Percentiles rank a stretch among this genome's conserved stretches.
These are phyloP conservation scores for Fusarium miscanthi DNA, from an alignment of 2,329 filamentous ascomycete genomes.

Conservation along the genomic window DNA sequence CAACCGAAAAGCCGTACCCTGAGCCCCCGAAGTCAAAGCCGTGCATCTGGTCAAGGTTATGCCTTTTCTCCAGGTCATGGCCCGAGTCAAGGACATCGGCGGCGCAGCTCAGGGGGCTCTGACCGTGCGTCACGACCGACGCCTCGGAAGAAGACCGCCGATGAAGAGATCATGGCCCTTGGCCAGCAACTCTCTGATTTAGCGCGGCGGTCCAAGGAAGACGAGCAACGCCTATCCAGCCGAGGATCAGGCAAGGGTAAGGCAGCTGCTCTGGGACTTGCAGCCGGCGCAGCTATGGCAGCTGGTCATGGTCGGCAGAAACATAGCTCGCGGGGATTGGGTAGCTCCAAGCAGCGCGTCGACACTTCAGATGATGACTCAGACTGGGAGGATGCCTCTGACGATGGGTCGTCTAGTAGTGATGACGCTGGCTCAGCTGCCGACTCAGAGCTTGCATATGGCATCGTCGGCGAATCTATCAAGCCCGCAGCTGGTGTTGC, in stretches of 20 bases:
- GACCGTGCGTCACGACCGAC: slow-evolving; percentile 27
- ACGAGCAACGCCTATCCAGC: slow-evolving; percentile 59
- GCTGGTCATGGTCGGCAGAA: slow-evolving; percentile 52
- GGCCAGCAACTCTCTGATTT: slow-evolving; percentile 66
- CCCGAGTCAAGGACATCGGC: slow-evolving; percentile 28
- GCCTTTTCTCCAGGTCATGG: slow-evolving; percentile 16
- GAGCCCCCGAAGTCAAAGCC: slow-evolving; percentile 42
- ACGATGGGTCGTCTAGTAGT: slow-evolving; percentile 56
- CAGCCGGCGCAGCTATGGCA: slow-evolving; percentile 55
- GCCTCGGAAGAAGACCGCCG: slow-evolving; percentile 55
- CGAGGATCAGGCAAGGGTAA: slow-evolving; percentile 41
- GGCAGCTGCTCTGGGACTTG: slow-evolving; percentile 36
- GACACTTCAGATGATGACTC: slow-evolving; percentile 58
- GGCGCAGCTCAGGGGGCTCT: slow-evolving; percentile 35
- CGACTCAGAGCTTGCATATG: slow-evolving; percentile 55
- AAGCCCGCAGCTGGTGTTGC: slow-evolving; percentile 40
- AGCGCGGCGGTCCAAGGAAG: slow-evolving; percentile 61
- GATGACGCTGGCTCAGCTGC: slow-evolving; percentile 49
- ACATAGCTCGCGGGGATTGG: slow-evolving; percentile 52
- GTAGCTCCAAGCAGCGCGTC: slow-evolving; percentile 54
- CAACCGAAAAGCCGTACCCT: slow-evolving; percentile 48
- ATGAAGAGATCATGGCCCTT: slow-evolving; percentile 68
- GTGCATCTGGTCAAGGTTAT: slow-evolving; percentile 31
- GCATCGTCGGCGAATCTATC: slow-evolving; percentile 43
- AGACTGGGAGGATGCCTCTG: slow-evolving; percentile 68